These are phyloP conservation scores for Lachancea nothofagi DNA, from an alignment of 805 yeast genomes.

Conservation along the genomic window DNA sequence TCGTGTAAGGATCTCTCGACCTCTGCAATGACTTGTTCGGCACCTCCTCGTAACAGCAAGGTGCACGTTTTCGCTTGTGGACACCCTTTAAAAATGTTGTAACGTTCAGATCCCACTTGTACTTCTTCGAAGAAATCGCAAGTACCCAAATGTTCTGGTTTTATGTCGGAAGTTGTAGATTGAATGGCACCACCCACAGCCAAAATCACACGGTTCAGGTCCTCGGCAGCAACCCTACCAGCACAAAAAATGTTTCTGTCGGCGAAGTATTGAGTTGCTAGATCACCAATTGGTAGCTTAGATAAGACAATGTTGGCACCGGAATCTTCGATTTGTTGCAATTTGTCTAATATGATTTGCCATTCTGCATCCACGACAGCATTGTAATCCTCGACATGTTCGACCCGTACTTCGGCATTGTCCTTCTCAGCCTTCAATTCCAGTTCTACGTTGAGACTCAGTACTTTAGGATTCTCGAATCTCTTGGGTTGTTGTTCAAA, in stretches of 20 bases:
- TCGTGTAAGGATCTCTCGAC: slow-evolving; percentile 97
- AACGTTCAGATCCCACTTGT: slow-evolving; percentile 95
- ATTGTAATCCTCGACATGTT: slow-evolving; percentile 89
- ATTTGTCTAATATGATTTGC: slow-evolving; percentile 83
- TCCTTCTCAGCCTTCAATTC: slow-evolving; percentile 98
- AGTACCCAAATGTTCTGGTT: slow-evolving; percentile 69
- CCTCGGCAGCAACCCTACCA: slow-evolving; percentile 85
- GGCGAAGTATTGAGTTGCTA: slow-evolving; percentile 98
- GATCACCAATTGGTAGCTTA: slow-evolving; percentile 93
- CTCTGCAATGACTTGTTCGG: slow-evolving; percentile 96
- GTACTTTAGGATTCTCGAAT: slow-evolving; percentile 72
- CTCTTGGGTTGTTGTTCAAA: slow-evolving; percentile 96
- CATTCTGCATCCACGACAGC: slow-evolving; percentile 98
- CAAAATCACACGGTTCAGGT: slow-evolving; percentile 83
- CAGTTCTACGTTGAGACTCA: slow-evolving; percentile 83
- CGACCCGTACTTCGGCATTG: slow-evolving; percentile 96
- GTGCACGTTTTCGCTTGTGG: slow-evolving; percentile 93
- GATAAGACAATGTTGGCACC: slow-evolving; percentile 94
- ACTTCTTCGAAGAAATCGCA: slow-evolving; percentile 85
- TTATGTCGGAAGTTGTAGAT: slow-evolving; percentile 67
- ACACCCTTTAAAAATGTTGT: slow-evolving; percentile 88
- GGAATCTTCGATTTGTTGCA: slow-evolving; percentile 71
- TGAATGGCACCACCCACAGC: slow-evolving; percentile 94
- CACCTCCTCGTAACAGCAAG: slow-evolving; percentile 90
- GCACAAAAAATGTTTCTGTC: slow-evolving; percentile 96